Evolutionary conservation across 495 filamentous ascomycete species (phyloP).

Genomic region (Oidiodendron maius): DNA sequence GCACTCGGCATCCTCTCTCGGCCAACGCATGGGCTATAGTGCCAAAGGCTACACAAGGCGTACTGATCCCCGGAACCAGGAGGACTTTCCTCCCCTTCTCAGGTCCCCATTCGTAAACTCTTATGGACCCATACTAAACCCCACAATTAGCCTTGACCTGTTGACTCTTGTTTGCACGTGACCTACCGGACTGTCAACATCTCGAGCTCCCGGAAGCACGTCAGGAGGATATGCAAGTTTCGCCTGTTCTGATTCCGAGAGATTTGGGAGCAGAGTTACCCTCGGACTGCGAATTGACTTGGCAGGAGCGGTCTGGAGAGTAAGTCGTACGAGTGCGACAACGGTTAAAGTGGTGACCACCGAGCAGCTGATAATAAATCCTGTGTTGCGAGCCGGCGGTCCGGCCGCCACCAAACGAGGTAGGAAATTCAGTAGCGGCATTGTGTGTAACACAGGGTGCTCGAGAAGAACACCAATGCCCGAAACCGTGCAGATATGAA

Average conservation of each 20-base stretch:
- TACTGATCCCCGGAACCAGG: slow-evolving; percentile 82
- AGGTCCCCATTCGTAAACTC: slow-evolving; percentile 91
- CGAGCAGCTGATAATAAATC: slow-evolving; percentile 10
- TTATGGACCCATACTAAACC: slow-evolving; percentile 68
- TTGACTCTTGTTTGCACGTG: neutral
- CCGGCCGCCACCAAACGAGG: neutral
- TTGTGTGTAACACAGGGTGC: too few species aligned
- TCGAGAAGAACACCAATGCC: too few species aligned
- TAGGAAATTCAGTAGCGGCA: neutral
- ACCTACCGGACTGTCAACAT: slow-evolving; percentile 57
- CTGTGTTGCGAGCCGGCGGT: neutral
- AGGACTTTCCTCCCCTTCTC: slow-evolving; percentile 71
- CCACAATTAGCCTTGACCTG: neutral
- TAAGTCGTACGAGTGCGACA: slow-evolving; percentile 6
- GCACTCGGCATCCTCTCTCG: slow-evolving; percentile 70
- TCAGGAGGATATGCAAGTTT: slow-evolving; percentile 66
- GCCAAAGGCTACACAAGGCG: slow-evolving; percentile 67
- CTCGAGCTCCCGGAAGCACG: slow-evolving; percentile 65
- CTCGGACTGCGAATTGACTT: slow-evolving; percentile 16
- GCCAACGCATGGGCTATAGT: slow-evolving; percentile 64
- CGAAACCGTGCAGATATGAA: too few species aligned
- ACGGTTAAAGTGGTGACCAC: slow-evolving; percentile 5
- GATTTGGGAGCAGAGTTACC: slow-evolving; percentile 33
- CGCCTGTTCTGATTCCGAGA: slow-evolving; percentile 40
- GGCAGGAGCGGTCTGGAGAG: neutral